Evolutionary conservation across 768 basidiomycete species (phyloP), one percentile per base, ranked within the genome.

Genomic region (Leccinum truebloodii): DNA sequence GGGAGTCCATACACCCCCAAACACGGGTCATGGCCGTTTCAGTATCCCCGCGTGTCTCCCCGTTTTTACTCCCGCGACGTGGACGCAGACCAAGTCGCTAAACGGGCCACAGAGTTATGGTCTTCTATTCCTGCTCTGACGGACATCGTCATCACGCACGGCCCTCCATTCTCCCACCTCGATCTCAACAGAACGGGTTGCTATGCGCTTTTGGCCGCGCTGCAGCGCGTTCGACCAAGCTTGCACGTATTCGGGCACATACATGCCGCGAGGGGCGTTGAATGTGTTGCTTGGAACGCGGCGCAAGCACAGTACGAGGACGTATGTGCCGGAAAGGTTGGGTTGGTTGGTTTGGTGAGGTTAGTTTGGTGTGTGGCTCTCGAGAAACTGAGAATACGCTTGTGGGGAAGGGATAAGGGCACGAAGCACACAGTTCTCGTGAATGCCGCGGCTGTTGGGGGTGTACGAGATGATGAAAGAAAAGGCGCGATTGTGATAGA

Each of bases 181-280:
- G 52, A 54, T 18, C 52, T 54, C 30, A 12, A 14, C 6, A 37
- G 32, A 35, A 49, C 49, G 3, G 58, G 61, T 18, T 62, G 61
- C 28, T 59, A 51, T 9, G 58, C 61, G 7, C 58, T 62, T 6
- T 51, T 62, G 46, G 37, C 34, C 14, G 58, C 52, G 7, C 30
- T 62, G 9, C 59, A 39, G 61, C 53, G 52, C 14, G 32, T 62
- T n/a, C 61, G 58, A 20, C 61, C 61, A 2, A 54, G 37, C 37
- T 51, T 62, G 12, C 61, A 62, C 44, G 58, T 60, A 8, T 62
- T 60, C 13, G 61, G 61, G 8, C 61, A 62, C 4, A 62, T 62
- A 46, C 61, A 62, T 39, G 61, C 61, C 13, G 61, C 54, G 10
- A 62, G 61, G 39, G 54, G 61, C 8, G 3, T 16, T 6, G 20